Conservation (phyloP, 768 basidiomycete species). For the Boletus sensibilis region DNA sequence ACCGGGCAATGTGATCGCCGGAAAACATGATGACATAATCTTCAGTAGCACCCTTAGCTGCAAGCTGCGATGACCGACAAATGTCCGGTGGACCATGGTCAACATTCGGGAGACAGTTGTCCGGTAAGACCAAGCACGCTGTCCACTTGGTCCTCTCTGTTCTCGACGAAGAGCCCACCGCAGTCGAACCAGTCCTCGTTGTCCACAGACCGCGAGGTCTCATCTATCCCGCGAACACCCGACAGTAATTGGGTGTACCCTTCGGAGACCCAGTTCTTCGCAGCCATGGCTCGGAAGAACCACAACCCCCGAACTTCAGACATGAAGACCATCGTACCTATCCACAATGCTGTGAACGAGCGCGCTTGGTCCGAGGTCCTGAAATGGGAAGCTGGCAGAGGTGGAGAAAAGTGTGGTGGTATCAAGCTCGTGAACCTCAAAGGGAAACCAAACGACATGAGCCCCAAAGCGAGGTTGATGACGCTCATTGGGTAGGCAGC, state of each 20-base stretch:
- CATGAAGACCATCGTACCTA: slow-evolving; percentile 95
- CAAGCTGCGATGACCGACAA: slow-evolving; percentile 30
- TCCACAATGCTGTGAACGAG: slow-evolving; percentile 99
- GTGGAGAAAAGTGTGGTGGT: slow-evolving; percentile 80
- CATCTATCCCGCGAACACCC: slow-evolving; percentile 78
- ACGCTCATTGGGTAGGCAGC: slow-evolving; percentile 77
- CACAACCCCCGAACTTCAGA: slow-evolving; percentile 84
- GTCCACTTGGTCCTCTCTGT: slow-evolving; percentile 41
- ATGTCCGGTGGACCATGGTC: slow-evolving; percentile 52
- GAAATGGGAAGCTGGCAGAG: slow-evolving; percentile 79
- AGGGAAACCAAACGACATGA: slow-evolving; percentile 78
- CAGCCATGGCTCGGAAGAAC: slow-evolving; percentile 95
- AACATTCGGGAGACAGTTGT: slow-evolving; percentile 42
- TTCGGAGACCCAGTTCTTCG: slow-evolving; percentile 96
- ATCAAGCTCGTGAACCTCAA: slow-evolving; percentile 86
- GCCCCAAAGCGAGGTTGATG: slow-evolving; percentile 78
- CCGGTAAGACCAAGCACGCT: slow-evolving; percentile 64
- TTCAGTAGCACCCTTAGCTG: not conserved
- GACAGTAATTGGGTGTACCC: slow-evolving; percentile 94
- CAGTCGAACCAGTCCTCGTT: slow-evolving; percentile 35
- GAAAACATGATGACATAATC: slow-evolving; percentile 18
- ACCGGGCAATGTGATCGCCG: not conserved
- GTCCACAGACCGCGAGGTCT: slow-evolving; percentile 74
- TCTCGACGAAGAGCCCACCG: slow-evolving; percentile 15
- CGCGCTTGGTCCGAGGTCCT: slow-evolving; percentile 82